Percentiles rank a stretch among this genome's conserved stretches.
Conservation (phyloP, 2,329 filamentous ascomycete species). For the Talaromyces piceae region DNA sequence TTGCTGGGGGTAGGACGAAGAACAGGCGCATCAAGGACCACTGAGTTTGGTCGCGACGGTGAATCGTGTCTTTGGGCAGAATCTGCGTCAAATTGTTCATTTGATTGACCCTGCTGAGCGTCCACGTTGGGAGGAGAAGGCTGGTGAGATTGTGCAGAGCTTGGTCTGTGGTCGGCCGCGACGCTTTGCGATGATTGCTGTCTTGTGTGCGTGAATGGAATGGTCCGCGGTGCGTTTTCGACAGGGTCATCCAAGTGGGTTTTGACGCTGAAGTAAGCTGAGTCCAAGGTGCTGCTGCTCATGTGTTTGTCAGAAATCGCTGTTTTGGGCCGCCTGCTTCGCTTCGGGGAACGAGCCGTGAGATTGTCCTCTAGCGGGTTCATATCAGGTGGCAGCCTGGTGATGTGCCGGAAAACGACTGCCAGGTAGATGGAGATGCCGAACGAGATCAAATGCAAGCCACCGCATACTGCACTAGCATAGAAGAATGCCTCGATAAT, state of each 20-base stretch:
- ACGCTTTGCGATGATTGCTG: constrained; percentile 44
- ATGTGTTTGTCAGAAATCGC: constrained; percentile 57
- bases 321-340: constrained; percentile 56
- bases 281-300: constrained; percentile 42
- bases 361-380: constrained; percentile 85
- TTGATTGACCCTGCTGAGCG: constrained; percentile 19
- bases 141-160: constrained; percentile 36
- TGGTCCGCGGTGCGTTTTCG: constrained; percentile 40
- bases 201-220: constrained; percentile 78
- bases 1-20: constrained; percentile 21
- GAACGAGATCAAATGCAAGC: constrained; percentile 64
- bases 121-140: constrained; percentile 25
- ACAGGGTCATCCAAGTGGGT: constrained; percentile 36
- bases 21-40: constrained; percentile 22
- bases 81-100: constrained; percentile 15
- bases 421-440: constrained; percentile 67
- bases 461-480: constrained; percentile 54
- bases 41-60: constrained; percentile 25
- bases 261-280: constrained; percentile 26
- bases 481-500: constrained; percentile 64
- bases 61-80: constrained; percentile 23
- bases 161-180: constrained; percentile 31
- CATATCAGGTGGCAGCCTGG: constrained; percentile 80
- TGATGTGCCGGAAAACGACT: constrained; percentile 73
- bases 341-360: constrained; percentile 58